Evolutionary conservation across 2,329 filamentous ascomycete species (phyloP).

Genomic region (Talaromyces pinophilus): DNA sequence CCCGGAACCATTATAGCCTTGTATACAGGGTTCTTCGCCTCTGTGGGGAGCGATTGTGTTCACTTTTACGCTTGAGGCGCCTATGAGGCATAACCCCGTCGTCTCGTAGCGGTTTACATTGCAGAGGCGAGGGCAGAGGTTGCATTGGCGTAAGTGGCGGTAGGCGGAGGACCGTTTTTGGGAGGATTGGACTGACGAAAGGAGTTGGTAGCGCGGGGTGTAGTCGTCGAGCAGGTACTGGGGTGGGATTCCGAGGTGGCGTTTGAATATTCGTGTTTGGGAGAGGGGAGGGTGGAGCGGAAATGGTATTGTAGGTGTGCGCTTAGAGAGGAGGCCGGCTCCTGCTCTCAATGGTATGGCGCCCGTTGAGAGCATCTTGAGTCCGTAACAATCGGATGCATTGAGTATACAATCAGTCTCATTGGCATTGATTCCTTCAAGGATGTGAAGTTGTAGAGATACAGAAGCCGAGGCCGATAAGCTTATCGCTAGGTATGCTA

Average conservation of each 20-base stretch:
- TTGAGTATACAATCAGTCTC: background rate
- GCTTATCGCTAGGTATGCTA: background rate
- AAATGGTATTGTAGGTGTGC: background rate
- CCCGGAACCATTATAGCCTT: constrained; percentile 77
- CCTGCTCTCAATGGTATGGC: too few species aligned
- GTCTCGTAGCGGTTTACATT: constrained; percentile 78
- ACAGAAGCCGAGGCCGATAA: background rate
- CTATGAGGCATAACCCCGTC: constrained; percentile 76
- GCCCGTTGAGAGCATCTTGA: too few species aligned
- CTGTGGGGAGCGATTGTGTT: constrained; percentile 85
- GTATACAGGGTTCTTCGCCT: constrained; percentile 80
- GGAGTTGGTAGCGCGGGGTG: constrained; percentile 68
- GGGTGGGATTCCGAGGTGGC: constrained; percentile 55
- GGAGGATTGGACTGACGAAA: constrained; percentile 67
- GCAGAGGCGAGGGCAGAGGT: constrained; percentile 75
- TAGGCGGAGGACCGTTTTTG: constrained; percentile 75
- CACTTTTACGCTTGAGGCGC: constrained; percentile 70
- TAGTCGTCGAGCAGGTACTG: constrained; percentile 75
- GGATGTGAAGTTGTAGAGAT: background rate
- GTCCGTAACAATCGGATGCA: background rate
- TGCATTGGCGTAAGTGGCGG: constrained; percentile 74
- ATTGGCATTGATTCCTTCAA: background rate
- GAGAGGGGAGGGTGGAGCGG: background rate
- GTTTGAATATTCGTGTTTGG: constrained; percentile 25
- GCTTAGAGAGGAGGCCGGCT: background rate